phyloP scores from a whole-genome alignment of 441 rosid genomes.

The Raphanus hybrid region DNA sequence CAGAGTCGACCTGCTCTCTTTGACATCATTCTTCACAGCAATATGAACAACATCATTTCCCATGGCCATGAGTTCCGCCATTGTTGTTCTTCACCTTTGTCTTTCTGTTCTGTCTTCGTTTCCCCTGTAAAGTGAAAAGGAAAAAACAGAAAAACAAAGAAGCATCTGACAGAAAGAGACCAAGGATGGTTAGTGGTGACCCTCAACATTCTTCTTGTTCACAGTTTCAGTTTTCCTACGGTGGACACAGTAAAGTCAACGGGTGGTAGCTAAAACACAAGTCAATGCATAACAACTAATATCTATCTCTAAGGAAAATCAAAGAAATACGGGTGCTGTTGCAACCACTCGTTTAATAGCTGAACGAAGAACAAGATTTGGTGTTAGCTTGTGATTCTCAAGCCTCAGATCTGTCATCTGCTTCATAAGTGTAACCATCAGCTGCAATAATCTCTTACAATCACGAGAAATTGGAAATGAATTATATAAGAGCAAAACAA shows the following conservation, averaged over 20 bases:
- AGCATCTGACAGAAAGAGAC: slow-evolving; percentile 24
- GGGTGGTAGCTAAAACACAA: slow-evolving; percentile 14
- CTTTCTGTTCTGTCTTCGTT: slow-evolving; percentile 21
- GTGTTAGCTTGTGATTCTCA: too few relatives aligned
- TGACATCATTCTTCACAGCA: slow-evolving; percentile 63
- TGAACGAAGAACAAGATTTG: too few relatives aligned
- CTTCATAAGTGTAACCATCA: slow-evolving; percentile 69
- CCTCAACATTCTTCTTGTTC: slow-evolving; percentile 37
- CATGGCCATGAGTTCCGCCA: slow-evolving; percentile 44
- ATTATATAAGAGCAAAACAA: background rate
- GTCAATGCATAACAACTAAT: slow-evolving; percentile 14
- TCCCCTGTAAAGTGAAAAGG: background rate
- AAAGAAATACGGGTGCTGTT: too few relatives aligned
- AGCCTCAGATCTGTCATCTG: background rate
- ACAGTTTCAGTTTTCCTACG: slow-evolving; percentile 28
- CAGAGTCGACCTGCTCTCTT: slow-evolving; percentile 60
- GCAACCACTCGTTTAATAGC: too few relatives aligned
- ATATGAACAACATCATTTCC: slow-evolving; percentile 57
- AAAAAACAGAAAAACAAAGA: slow-evolving; percentile 26
- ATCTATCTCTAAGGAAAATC: too few relatives aligned
- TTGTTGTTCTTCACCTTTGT: slow-evolving; percentile 26
- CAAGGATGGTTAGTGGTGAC: slow-evolving; percentile 38
- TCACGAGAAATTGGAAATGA: slow-evolving; percentile 19
- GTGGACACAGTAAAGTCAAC: slow-evolving; percentile 32
- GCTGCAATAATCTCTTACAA: slow-evolving; percentile 72